Evolutionary conservation across 2,329 filamentous ascomycete species (phyloP), one percentile per base, ranked within the genome.

Genomic region (Dothistroma pini): DNA sequence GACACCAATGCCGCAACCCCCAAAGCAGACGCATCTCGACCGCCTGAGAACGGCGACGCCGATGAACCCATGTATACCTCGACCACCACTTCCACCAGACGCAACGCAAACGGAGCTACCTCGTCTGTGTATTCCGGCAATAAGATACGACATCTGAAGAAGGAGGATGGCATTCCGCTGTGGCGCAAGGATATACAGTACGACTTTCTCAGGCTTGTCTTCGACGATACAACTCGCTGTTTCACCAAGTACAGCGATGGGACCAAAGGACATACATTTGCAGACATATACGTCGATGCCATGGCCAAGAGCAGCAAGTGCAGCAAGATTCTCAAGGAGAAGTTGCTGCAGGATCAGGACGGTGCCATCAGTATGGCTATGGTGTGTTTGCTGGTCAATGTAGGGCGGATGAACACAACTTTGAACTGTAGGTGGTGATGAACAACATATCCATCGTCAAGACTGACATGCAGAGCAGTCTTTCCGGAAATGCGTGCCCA

Each of bases 401-500:
- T 99, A 66, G 95, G 95, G 61, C 85, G 95, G 65, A 99, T 99
- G 95, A 99, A 99, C 77, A 99, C 95, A 1, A 99, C 95, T 0
- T 81, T 99, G 53, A 99, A 99, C 73, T 97, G 93, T 96, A 80
- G 73, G 86, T 76, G 12, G 58, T 9, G 52, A 44, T 19, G 2
- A 34, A 34, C 16, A 31, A 41, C 4, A 50, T 4, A 14, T 29
- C 9, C 38, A 16, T 49, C 48, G 32, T 21, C 60, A 10, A 16
- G 12, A 66, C 77, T 71, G 57, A 63, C 57, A 32, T 29, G 6
- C 9, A 47, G 19, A 62, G 56, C 74, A 96, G 95, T 99, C 81
- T 99, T 99, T 75, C 95, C 95, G 22, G 95, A 99, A 76, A 99
- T 99, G 95, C 90, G 95, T 77, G 95, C 95, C 32, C 95, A 99